Evolutionary conservation across 257 asterid species (phyloP).

Genomic region (Solanum ossicruentum): DNA sequence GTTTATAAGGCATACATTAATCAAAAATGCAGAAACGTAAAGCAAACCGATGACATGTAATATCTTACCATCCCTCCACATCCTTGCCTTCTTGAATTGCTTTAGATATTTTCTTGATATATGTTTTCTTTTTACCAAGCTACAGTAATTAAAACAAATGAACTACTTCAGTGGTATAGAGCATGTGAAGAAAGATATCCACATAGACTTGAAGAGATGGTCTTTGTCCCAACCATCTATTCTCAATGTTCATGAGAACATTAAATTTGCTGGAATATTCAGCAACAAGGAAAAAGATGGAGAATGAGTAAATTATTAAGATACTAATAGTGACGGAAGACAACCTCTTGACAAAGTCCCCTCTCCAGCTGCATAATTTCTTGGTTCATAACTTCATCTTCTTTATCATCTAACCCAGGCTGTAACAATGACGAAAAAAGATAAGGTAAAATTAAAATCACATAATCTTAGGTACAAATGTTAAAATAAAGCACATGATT

Average conservation of each 20-base stretch:
- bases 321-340: not conserved
- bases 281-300: not conserved
- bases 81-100: conserved; percentile 48
- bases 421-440: conserved; percentile 16
- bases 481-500: not conserved
- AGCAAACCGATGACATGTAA: not conserved
- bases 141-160: conserved; percentile 18
- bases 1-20: not conserved
- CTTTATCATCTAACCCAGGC: conserved; percentile 91
- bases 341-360: conserved; percentile 66
- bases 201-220: not conserved
- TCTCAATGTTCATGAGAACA: not conserved
- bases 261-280: not conserved
- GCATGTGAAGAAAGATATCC: not conserved
- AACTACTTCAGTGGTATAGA: not conserved
- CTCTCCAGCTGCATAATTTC: conserved; percentile 54
- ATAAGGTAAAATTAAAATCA: not conserved
- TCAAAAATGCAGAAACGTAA: not conserved
- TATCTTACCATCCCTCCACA: conserved; percentile 39
- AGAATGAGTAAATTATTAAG: not conserved
- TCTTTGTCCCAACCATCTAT: not conserved
- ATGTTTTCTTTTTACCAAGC: conserved; percentile 55
- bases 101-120: conserved; percentile 42
- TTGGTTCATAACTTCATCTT: conserved; percentile 49
- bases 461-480: not conserved